Evolutionary conservation across 78 protist genomes (phyloP).

Genomic region (Cyanophora paradoxa): DNA sequence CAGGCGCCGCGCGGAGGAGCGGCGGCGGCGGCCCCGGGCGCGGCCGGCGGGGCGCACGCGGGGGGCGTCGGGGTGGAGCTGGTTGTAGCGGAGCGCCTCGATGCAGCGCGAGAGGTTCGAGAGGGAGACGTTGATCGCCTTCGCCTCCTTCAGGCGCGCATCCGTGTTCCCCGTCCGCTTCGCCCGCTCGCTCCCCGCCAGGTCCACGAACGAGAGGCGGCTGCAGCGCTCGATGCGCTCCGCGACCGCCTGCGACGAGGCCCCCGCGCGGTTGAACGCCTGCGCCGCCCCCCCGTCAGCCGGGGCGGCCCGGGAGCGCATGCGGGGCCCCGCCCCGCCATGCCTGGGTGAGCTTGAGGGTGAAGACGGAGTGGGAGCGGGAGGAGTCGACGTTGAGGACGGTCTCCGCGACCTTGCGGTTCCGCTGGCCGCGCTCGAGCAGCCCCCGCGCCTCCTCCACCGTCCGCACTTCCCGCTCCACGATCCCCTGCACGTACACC

Average conservation of each 20-base stretch:
- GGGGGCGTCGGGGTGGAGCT: slow-evolving; percentile 15
- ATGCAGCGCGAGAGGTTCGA: slow-evolving; percentile 53
- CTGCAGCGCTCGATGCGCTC: slow-evolving; percentile 29
- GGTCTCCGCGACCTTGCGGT: slow-evolving; percentile 57
- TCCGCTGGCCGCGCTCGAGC: slow-evolving; percentile 39
- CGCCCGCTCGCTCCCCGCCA: slow-evolving; percentile 69
- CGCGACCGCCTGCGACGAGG: no score
- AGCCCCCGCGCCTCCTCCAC: slow-evolving; percentile 46
- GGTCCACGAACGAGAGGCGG: slow-evolving; percentile 56
- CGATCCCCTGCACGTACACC: slow-evolving; percentile 18
- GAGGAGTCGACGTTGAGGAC: slow-evolving; percentile 46
- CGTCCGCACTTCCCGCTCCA: slow-evolving; percentile 34
- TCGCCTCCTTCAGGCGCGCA: slow-evolving; percentile 51
- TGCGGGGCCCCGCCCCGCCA: no score
- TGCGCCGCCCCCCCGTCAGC: no score
- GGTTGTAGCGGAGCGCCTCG: slow-evolving; percentile 52
- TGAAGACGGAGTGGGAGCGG: slow-evolving; percentile 56
- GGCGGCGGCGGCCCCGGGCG: no score
- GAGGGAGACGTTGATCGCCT: slow-evolving; percentile 55
- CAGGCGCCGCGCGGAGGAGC: no score
- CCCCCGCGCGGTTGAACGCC: neutral
- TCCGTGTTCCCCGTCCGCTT: slow-evolving; percentile 39
- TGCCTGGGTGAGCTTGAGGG: slow-evolving; percentile 34
- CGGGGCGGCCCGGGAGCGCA: no score
- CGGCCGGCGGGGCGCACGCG: no score